A percentile compares a stretch with the other conserved stretches of the same genome.
Conservation (phyloP, 495 filamentous ascomycete genomes). For the Trichoderma asperelloides region DNA sequence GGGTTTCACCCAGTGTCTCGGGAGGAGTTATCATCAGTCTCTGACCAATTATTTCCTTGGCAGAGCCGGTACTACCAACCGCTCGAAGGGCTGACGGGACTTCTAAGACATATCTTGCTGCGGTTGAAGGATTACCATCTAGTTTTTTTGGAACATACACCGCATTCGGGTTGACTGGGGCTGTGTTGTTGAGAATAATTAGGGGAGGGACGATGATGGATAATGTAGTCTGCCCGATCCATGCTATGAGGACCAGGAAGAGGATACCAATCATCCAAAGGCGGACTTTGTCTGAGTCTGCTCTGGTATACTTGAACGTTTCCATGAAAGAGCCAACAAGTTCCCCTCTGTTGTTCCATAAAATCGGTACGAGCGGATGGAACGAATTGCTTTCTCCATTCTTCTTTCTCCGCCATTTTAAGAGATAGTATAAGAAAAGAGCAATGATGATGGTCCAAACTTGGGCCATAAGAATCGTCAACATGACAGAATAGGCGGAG, state of each 20-base stretch:
- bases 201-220: slow-evolving; percentile 20
- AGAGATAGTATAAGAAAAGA: neutral
- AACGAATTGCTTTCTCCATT: neutral
- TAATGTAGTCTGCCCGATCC: slow-evolving; percentile 16
- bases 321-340: slow-evolving; percentile 19
- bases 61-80: neutral
- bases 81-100: neutral
- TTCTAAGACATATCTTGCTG: neutral
- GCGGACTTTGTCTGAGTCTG: neutral
- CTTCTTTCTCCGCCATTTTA: neutral
- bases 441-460: slow-evolving; percentile 18
- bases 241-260: slow-evolving; percentile 13
- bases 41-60: neutral
- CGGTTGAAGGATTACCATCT: neutral
- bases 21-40: neutral
- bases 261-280: neutral
- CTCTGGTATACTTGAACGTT: slow-evolving; percentile 11
- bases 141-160: slow-evolving; percentile 19
- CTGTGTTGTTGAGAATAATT: slow-evolving; percentile 19
- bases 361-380: neutral
- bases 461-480: slow-evolving; percentile 16
- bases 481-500: slow-evolving; percentile 19
- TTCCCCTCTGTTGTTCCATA: slow-evolving; percentile 22
- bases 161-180: slow-evolving; percentile 19
- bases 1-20: neutral